Evolutionary conservation across 2,329 filamentous ascomycete species (phyloP).

Genomic region (Xylariomycetidae sp.): DNA sequence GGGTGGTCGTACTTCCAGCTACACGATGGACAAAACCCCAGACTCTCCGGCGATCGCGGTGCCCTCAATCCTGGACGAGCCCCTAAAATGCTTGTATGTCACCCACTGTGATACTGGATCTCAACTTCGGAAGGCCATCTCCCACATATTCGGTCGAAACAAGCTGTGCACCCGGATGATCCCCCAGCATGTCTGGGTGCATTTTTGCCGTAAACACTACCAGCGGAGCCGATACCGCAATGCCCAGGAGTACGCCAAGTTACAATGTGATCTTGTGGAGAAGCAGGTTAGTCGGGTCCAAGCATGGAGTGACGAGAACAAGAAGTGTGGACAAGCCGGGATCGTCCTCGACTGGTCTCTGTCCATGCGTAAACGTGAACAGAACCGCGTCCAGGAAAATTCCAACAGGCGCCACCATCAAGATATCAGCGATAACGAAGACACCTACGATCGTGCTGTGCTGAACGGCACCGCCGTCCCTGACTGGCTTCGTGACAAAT

Average conservation of each 20-base stretch:
- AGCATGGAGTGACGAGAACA: slow-evolving; percentile 54
- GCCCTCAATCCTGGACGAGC: slow-evolving; percentile 13
- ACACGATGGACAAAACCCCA: slow-evolving; percentile 15
- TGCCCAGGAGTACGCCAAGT: slow-evolving; percentile 52
- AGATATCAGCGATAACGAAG: slow-evolving; percentile 27
- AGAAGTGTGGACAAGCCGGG: slow-evolving; percentile 29
- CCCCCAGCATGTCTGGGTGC: slow-evolving; percentile 65
- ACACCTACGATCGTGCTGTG: slow-evolving; percentile 20
- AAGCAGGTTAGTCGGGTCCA: slow-evolving; percentile 60
- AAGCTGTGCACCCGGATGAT: slow-evolving; percentile 71
- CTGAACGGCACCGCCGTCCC: slow-evolving; percentile 39
- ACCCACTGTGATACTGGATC: slow-evolving; percentile 55
- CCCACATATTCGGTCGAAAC: slow-evolving; percentile 79
- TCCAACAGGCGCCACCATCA: slow-evolving; percentile 26
- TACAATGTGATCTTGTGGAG: slow-evolving; percentile 61
- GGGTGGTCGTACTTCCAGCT: slow-evolving; percentile 13
- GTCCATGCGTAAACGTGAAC: slow-evolving; percentile 60
- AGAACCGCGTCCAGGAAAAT: slow-evolving; percentile 47
- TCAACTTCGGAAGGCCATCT: slow-evolving; percentile 68
- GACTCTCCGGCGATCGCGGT: slow-evolving; percentile 10
- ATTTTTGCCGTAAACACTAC: slow-evolving; percentile 78
- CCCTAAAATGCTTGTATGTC: slow-evolving; percentile 49
- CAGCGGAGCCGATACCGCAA: slow-evolving; percentile 71
- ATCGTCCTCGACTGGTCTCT: slow-evolving; percentile 58
- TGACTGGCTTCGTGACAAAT: slow-evolving; percentile 43